phyloP scores from a whole-genome alignment of 2,329 filamentous ascomycete species.

The Ophiocordyceps sinensis region DNA sequence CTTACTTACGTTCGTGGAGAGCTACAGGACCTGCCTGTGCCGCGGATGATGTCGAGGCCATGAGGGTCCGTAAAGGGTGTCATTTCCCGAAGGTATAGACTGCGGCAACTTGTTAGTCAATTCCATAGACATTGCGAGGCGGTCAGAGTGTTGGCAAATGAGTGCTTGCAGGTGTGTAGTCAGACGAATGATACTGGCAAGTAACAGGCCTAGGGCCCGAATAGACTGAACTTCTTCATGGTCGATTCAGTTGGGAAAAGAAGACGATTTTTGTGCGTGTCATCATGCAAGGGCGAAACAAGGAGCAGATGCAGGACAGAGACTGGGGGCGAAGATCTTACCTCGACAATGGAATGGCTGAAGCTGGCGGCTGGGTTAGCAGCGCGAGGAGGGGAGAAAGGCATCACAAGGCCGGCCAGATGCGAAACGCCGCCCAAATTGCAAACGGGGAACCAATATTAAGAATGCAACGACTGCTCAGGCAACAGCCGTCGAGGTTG shows the following conservation, averaged over 20 bases:
- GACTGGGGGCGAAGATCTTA: background rate
- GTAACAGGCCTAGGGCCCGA: slow-evolving; percentile 66
- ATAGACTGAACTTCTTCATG: slow-evolving; percentile 61
- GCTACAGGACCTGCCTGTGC: background rate
- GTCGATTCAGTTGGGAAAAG: slow-evolving; percentile 83
- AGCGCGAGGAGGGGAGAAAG: background rate
- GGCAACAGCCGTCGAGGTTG: no score
- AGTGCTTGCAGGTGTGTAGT: slow-evolving; percentile 17
- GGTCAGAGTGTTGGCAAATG: slow-evolving; percentile 3
- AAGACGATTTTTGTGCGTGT: slow-evolving; percentile 56
- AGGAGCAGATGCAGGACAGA: slow-evolving; percentile 7
- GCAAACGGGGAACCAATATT: no score
- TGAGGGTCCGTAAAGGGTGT: no score
- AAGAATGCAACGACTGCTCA: no score
- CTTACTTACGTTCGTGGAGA: slow-evolving; percentile 3
- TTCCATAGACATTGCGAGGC: background rate
- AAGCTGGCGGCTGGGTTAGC: background rate
- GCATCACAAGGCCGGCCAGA: no score
- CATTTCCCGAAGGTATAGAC: background rate
- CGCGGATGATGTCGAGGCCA: no score
- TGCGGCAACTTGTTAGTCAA: background rate
- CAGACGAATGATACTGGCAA: slow-evolving; percentile 84
- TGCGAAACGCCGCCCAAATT: no score
- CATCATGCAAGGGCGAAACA: slow-evolving; percentile 42
- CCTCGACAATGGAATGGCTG: background rate